These are phyloP conservation scores for Aspergillus melleus DNA, from an alignment of 2,329 filamentous ascomycete genomes.

Conservation along the genomic window DNA sequence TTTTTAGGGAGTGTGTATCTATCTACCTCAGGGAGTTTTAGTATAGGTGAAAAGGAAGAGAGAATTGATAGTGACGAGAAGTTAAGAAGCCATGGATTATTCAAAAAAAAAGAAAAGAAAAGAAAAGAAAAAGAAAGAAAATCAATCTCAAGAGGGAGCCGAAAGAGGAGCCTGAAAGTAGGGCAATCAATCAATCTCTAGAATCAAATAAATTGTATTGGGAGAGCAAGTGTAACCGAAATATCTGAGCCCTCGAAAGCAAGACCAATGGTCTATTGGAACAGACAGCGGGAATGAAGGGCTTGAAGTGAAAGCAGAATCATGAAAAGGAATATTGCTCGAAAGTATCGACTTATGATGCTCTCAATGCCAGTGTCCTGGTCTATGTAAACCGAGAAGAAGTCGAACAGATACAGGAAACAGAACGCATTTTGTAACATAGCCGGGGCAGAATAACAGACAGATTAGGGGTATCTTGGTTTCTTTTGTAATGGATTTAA, in stretches of 20 bases:
- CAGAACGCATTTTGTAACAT: not conserved
- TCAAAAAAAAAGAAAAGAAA: too few species aligned
- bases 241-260: not conserved
- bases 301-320: too few species aligned
- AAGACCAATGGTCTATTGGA: not conserved
- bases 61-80: too few species aligned
- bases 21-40: too few species aligned
- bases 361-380: not conserved
- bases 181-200: not conserved
- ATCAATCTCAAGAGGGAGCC: too few species aligned
- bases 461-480: constrained; percentile 10
- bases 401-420: not conserved
- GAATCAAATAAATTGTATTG: not conserved
- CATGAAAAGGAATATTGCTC: too few species aligned
- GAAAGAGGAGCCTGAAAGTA: not conserved
- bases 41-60: too few species aligned
- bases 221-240: not conserved
- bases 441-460: not conserved
- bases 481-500: not conserved
- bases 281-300: not conserved
- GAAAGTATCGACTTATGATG: not conserved
- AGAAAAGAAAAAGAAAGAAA: too few species aligned
- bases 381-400: not conserved
- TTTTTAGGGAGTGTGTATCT: too few species aligned
- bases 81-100: too few species aligned